Percentiles rank a stretch among this genome's conserved stretches.
These are phyloP conservation scores for Sistotremastrum niveocremeum DNA, from an alignment of 768 basidiomycete species.

Conservation along the genomic window DNA sequence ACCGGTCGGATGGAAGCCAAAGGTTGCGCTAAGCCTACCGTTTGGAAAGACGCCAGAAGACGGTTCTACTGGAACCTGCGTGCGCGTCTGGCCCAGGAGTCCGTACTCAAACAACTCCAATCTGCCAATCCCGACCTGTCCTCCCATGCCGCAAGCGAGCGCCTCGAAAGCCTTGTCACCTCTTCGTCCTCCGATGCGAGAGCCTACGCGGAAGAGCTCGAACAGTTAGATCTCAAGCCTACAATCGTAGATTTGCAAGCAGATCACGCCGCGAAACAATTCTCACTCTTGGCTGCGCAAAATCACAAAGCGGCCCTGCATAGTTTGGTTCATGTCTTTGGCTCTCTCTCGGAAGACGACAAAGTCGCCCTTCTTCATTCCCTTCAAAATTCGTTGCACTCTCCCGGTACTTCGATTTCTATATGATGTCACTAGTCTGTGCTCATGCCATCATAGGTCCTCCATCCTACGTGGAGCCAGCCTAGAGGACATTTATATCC, in stretches of 20 bases:
- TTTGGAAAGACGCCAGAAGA: conserved; percentile 83
- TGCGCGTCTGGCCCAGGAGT: conserved; percentile 60
- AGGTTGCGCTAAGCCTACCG: conserved; percentile 75
- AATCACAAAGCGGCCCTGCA: conserved; percentile 69
- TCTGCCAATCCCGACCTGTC: conserved; percentile 62
- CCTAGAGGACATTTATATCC: no score
- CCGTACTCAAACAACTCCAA: conserved; percentile 46
- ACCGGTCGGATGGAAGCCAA: conserved; percentile 96
- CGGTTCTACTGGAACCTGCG: conserved; percentile 92
- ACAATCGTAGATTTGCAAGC: conserved; percentile 52
- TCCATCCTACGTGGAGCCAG: no score
- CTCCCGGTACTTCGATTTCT: no score
- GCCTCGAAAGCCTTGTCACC: conserved; percentile 49
- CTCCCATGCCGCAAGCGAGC: conserved; percentile 42
- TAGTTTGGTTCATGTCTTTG: conserved; percentile 59
- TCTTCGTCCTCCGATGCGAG: conserved; percentile 40
- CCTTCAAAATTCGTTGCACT: conserved; percentile 33
- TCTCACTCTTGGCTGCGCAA: conserved; percentile 56
- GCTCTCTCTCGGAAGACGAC: conserved; percentile 62
- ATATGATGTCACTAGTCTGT: no score
- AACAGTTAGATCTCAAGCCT: conserved; percentile 52
- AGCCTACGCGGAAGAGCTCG: conserved; percentile 49
- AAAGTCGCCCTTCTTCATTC: conserved; percentile 43
- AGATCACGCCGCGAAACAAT: conserved; percentile 50
- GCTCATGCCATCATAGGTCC: no score